Conservation (phyloP, 108 stramenopile species). For the Cylindrotheca fusiformis region DNA sequence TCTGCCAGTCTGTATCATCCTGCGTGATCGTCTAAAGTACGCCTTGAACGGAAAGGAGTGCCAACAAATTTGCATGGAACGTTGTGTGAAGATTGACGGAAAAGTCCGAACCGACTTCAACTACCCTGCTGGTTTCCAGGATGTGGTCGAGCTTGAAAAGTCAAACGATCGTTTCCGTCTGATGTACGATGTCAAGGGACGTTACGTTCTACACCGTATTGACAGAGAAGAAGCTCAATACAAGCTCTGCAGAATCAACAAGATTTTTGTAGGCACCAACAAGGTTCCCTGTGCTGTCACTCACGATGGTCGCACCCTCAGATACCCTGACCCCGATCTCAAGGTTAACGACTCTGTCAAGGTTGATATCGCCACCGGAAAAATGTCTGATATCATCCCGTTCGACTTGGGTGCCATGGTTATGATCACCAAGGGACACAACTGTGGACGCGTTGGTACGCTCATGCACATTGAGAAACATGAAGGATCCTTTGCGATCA, state of each 20-base stretch:
- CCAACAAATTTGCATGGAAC: constrained; percentile 99
- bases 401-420: constrained; percentile 97
- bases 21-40: constrained; percentile 99
- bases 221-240: constrained; percentile 88
- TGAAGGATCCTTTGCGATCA: constrained; percentile 98
- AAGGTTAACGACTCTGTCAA: constrained; percentile 99
- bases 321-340: constrained; percentile 98
- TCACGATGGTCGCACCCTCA: constrained; percentile 99
- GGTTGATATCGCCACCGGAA: constrained; percentile 94
- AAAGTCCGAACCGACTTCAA: constrained; percentile 98
- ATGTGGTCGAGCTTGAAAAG: constrained; percentile 95
- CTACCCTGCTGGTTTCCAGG: constrained; percentile 99
- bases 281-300: constrained; percentile 98
- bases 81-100: constrained; percentile 97
- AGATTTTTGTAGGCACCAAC: constrained; percentile 83
- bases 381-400: constrained; percentile 92
- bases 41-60: constrained; percentile 98
- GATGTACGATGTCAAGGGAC: constrained; percentile 98
- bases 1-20: constrained; percentile 93
- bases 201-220: constrained; percentile 94
- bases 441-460: constrained; percentile 96
- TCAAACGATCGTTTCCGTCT: constrained; percentile 96
- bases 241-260: constrained; percentile 99
- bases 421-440: constrained; percentile 96
- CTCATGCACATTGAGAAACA: constrained; percentile 96